phyloP scores from a whole-genome alignment of 2,329 filamentous ascomycete genomes.

The Diaporthe sp. region DNA sequence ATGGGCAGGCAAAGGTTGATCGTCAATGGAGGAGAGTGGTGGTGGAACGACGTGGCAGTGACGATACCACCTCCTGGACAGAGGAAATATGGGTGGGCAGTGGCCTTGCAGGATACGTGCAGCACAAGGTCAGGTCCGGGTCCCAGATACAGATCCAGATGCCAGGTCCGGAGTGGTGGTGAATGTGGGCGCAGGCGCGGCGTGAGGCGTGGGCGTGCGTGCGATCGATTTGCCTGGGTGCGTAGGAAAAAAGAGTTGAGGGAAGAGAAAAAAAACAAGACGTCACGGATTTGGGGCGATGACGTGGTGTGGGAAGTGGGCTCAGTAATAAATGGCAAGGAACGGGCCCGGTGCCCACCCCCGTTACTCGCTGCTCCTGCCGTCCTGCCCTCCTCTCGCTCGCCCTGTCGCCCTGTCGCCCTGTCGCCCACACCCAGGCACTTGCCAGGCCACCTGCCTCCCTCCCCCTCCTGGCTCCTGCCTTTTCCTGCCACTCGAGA shows the following conservation, averaged over 20 bases:
- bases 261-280: conserved; percentile 40
- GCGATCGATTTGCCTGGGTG: conserved; percentile 21
- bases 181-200: conserved; percentile 18
- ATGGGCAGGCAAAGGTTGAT: not conserved
- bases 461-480: not conserved
- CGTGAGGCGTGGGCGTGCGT: conserved; percentile 19
- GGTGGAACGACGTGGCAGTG: conserved; percentile 25
- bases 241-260: conserved; percentile 37
- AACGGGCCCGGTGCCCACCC: conserved; percentile 24
- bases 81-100: not conserved
- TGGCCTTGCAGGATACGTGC: conserved; percentile 5
- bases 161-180: conserved; percentile 8
- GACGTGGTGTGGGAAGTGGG: conserved; percentile 41
- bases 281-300: conserved; percentile 40
- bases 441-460: not conserved
- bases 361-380: conserved; percentile 21
- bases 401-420: too few relatives aligned
- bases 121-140: conserved; percentile 20
- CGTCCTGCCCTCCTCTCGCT: not conserved
- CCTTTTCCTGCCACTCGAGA: conserved; percentile 24
- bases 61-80: conserved; percentile 15
- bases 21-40: not conserved
- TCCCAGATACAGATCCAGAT: conserved; percentile 8
- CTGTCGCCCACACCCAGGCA: too few relatives aligned
- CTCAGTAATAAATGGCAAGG: conserved; percentile 40